phyloP scores from a whole-genome alignment of 75 land plant species.

The Picea glauca region DNA sequence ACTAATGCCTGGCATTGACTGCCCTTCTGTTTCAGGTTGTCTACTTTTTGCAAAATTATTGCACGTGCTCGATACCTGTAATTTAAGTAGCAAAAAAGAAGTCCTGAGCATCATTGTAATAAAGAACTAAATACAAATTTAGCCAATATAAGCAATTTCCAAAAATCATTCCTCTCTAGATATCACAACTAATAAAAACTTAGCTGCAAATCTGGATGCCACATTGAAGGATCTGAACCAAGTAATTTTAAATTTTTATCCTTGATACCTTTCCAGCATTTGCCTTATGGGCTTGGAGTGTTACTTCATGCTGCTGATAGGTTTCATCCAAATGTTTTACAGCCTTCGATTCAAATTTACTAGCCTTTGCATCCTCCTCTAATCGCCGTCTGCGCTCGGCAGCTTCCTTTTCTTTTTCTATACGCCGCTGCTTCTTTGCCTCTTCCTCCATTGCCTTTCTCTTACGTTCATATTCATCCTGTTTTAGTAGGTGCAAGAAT shows the following conservation, averaged over 20 bases:
- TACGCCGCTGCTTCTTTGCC: conserved; percentile 26
- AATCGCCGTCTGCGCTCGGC: conserved; percentile 22
- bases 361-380: conserved; percentile 20
- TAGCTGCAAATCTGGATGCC: not conserved
- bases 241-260: not conserved
- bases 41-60: not conserved
- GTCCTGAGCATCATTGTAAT: not conserved
- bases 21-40: not conserved
- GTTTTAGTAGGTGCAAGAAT: conserved; percentile 3
- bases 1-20: conserved; percentile 7
- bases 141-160: not conserved
- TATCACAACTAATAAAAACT: not conserved
- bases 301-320: not conserved
- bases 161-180: not conserved
- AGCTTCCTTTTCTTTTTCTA: conserved; percentile 46
- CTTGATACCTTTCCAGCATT: conserved; percentile 4
- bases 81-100: conserved; percentile 1
- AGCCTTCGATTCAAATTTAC: conserved; percentile 1
- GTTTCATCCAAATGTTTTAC: not conserved
- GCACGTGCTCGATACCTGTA: not conserved
- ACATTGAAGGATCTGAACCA: not conserved
- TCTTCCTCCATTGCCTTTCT: conserved; percentile 41
- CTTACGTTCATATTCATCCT: conserved; percentile 40
- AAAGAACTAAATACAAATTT: not conserved
- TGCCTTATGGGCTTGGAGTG: not conserved